Evolutionary conservation across 2,329 filamentous ascomycete species (phyloP), one percentile per base, ranked within the genome.

Genomic region (Stachybotrys chlorohalonatus): DNA sequence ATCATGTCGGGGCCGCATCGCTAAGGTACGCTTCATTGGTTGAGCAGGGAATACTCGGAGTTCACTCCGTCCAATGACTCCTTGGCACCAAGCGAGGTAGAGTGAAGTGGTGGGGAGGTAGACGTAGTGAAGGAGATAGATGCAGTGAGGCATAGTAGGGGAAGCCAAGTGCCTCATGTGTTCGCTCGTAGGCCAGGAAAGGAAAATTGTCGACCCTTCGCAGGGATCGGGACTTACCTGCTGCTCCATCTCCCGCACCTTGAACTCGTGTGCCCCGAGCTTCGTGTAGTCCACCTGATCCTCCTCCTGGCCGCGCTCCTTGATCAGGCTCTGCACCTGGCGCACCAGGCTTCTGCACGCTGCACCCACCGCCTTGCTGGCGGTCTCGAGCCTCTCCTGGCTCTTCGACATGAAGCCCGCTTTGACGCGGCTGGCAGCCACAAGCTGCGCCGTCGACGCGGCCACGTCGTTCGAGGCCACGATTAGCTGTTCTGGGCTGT

Each of bases 191-290:
- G 36, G 13, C 36, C 8, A 2, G 36, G 36, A 42, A 42, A 42
- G 36, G 13, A 42, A 42, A 9, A 9, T 13, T 42, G 36, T 9
- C 36, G 36, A 42, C 36, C 13, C 36, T 42, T 42, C 36, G 36
- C 36, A 42, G 30, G 51, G 36, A 31, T 7, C 17, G 50, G 50
- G 50, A 66, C 71, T 67, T 79, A 96, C 92, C 89, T 99, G 94
- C 69, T 99, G 94, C 76, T 99, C 94, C 94, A 99, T 99, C 76
- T 99, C 92, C 64, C 87, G 83, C 52, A 96, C 91, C 81, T 99
- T 99, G 79, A 99, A 97, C 75, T 99, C 94, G 72, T 96, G 93
- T 36, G 87, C 85, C 58, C 89, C 92, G 50, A 99, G 76, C 75
- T 91, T 89, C 48, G 81, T 79, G 72, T 97, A 99, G 70, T 99